Percentiles rank a stretch among this genome's conserved stretches.
Evolutionary conservation across 306 rosid genomes (phyloP).

Genomic region (Dalbergia cochinchinensis): DNA sequence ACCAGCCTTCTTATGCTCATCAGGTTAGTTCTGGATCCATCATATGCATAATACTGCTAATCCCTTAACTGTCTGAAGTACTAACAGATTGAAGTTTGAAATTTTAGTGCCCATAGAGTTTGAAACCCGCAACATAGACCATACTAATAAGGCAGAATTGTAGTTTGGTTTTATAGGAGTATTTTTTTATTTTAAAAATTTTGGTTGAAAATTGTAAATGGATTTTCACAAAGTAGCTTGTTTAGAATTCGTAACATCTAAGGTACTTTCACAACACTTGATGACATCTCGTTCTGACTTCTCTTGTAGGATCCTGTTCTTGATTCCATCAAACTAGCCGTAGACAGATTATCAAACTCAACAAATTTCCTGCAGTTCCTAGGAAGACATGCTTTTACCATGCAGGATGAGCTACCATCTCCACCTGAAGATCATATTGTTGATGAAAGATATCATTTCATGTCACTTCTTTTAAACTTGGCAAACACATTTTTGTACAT

Average conservation of each 20-base stretch:
- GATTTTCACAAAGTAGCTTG: background rate
- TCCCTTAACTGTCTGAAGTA: too few species aligned
- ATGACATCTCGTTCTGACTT: constrained; percentile 29
- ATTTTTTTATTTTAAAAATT: constrained; percentile 9
- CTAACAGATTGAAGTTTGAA: too few species aligned
- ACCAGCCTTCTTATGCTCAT: constrained; percentile 77
- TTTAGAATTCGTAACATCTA: constrained; percentile 2
- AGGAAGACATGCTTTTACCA: constrained; percentile 91
- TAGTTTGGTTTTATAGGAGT: constrained; percentile 9
- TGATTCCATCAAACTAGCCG: constrained; percentile 78
- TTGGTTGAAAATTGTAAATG: background rate
- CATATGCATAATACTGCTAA: background rate
- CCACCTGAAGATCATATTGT: constrained; percentile 62
- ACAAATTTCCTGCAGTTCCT: constrained; percentile 85
- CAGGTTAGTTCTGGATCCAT: constrained; percentile 56
- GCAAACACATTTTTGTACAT: constrained; percentile 90
- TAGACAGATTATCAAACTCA: constrained; percentile 78
- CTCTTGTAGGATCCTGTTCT: constrained; percentile 78
- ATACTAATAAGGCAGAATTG: background rate
- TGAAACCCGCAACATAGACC: background rate
- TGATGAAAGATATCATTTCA: constrained; percentile 81
- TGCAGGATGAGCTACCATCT: constrained; percentile 79
- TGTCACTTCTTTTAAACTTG: constrained; percentile 89
- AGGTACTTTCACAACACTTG: constrained; percentile 18
- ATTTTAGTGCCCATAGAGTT: background rate